Evolutionary conservation across 345 rosid genomes (phyloP).

Genomic region (Eucalyptus regnans): DNA sequence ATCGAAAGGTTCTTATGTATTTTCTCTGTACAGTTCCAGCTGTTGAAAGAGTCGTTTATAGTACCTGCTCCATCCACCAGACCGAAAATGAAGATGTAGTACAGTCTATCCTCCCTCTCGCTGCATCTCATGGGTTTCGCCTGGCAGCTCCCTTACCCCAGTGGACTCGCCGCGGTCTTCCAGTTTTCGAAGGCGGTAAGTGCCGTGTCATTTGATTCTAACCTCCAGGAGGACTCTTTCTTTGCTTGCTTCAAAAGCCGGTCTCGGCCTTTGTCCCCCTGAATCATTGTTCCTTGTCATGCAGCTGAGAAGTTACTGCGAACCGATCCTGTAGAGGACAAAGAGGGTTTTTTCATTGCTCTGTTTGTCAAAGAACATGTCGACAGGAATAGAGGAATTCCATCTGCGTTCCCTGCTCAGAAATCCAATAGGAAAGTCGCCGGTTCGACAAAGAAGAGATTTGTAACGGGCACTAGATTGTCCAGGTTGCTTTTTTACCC

Average conservation of each 20-base stretch:
- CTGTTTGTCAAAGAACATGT: constrained; percentile 21
- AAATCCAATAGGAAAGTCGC: background rate
- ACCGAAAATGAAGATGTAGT: constrained; percentile 84
- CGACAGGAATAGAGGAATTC: background rate
- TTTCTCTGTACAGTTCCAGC: constrained; percentile 38
- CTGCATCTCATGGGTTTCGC: constrained; percentile 40
- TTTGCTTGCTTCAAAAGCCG: background rate
- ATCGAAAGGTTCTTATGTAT: background rate
- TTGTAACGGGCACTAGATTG: background rate
- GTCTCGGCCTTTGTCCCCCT: background rate
- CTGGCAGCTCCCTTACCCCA: constrained; percentile 61
- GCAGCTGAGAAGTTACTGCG: constrained; percentile 38
- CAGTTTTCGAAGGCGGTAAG: constrained; percentile 69
- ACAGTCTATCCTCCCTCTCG: constrained; percentile 44
- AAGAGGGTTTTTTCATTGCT: constrained; percentile 86
- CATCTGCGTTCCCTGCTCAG: background rate
- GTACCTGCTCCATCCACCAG: constrained; percentile 88
- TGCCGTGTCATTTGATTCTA: background rate
- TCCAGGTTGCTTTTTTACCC: background rate
- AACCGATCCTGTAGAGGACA: constrained; percentile 47
- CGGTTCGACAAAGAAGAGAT: background rate
- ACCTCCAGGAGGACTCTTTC: background rate
- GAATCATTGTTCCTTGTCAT: background rate
- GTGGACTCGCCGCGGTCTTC: constrained; percentile 72
- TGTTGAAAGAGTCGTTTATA: constrained; percentile 64